Evolutionary conservation across 495 filamentous ascomycete genomes (phyloP), one percentile per base, ranked within the genome.

Genomic region (Glutinoglossum americanum): DNA sequence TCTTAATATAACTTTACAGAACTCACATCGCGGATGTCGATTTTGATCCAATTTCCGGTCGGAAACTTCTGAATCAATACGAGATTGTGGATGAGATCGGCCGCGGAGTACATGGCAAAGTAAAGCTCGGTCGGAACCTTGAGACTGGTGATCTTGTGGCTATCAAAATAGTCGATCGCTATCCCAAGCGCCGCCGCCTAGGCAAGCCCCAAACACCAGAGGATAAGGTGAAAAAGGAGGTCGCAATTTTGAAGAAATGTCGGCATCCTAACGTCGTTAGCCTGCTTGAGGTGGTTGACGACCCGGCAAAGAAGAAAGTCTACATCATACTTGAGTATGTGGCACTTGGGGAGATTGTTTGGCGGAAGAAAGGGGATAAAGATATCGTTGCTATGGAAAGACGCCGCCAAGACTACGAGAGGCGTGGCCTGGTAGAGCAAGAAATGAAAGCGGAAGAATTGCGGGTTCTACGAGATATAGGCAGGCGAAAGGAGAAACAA

Each of bases 111-210:
- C 92, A 99, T 67, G 92, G 92, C 59, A 98, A 97, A 69, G 92
- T 98, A 57, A 98, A 98, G 71, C 74, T 94, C 41, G 93, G 88
- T 32, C 77, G 84, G 45, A 87, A 94, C 63, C 68, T 84, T 8
- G 73, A 79, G 33, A 89, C 81, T 0, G 78, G 78, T 57, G 85
- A 93, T 57, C 79, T 82, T 62, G 89, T 96, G 4, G 92, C 92
- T 19, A 94, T 99, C 74, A 99, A 97, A 70, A 97, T 99, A 63
- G 92, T 99, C 27, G 86, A 94, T 49, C 77, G 92, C n/a, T 90
- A 86, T 64, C 89, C 93, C 56, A 94, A 89, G 67, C 86, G 84
- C 60, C 81, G 89, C 39, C 85, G 89, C 15, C 74, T 99, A n/a
- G 92, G 93, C 23, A 81, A 80, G 62, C 67, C 78, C 21, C 79